These are phyloP conservation scores for Elsinoe ampelina DNA, from an alignment of 2,329 filamentous ascomycete genomes.

Conservation along the genomic window DNA sequence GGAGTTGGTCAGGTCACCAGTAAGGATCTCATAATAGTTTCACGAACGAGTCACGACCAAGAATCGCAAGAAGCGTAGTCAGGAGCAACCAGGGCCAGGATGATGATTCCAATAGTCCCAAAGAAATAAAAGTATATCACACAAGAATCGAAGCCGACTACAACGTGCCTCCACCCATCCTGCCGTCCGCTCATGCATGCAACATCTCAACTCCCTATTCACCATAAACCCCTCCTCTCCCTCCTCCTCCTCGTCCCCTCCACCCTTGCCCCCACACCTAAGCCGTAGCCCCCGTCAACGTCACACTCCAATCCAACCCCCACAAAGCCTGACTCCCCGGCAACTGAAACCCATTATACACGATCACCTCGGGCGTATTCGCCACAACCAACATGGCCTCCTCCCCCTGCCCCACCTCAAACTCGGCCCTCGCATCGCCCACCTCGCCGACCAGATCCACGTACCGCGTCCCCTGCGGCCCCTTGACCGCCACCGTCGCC, in stretches of 20 bases:
- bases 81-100: background rate
- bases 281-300: conserved; percentile 24
- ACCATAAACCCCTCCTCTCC: background rate
- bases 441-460: background rate
- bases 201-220: background rate
- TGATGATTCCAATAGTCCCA: background rate
- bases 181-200: background rate
- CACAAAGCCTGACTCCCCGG: conserved; percentile 27
- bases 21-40: background rate
- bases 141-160: background rate
- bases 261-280: background rate
- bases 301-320: conserved; percentile 34
- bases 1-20: background rate
- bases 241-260: background rate
- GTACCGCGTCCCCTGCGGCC: conserved; percentile 19
- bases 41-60: background rate
- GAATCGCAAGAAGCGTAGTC: background rate
- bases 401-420: conserved; percentile 31
- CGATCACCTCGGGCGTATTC: conserved; percentile 39
- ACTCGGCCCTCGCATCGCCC: conserved; percentile 25
- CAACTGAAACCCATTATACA: conserved; percentile 37
- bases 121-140: background rate
- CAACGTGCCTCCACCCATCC: background rate
- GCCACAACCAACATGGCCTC: conserved; percentile 40
- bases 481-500: conserved; percentile 35